These are phyloP conservation scores for Verticillium albo-atrum DNA, from an alignment of 2,329 filamentous ascomycete genomes.

Conservation along the genomic window DNA sequence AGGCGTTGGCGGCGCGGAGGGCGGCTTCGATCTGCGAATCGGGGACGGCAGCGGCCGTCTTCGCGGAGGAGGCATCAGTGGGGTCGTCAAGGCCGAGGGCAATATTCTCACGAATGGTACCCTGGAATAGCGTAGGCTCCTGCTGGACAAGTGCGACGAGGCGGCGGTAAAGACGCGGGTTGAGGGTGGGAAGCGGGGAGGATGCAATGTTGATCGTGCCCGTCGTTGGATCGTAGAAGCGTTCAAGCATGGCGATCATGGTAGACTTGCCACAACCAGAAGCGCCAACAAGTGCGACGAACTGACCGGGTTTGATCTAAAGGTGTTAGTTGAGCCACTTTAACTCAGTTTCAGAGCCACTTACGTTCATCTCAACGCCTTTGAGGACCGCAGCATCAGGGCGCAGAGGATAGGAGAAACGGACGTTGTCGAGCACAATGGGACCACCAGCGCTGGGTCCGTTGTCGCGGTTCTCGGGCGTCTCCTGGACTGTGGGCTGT, in stretches of 20 bases:
- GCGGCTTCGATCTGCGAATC: slow-evolving; percentile 35
- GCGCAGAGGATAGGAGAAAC: slow-evolving; percentile 58
- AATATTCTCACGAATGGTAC: slow-evolving; percentile 43
- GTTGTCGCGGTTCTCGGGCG: slow-evolving; percentile 29
- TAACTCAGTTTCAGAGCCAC: neutral
- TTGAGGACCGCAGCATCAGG: slow-evolving; percentile 34
- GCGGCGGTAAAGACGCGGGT: slow-evolving; percentile 45
- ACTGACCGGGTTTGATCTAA: slow-evolving; percentile 40
- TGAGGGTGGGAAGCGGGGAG: slow-evolving; percentile 34
- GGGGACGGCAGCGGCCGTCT: slow-evolving; percentile 18
- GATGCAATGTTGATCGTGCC: slow-evolving; percentile 43
- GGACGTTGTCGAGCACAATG: slow-evolving; percentile 49
- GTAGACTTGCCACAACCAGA: slow-evolving; percentile 59
- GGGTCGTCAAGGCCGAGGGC: slow-evolving; percentile 24
- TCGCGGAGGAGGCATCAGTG: slow-evolving; percentile 9
- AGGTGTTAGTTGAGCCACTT: slow-evolving; percentile 1
- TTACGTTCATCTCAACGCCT: slow-evolving; percentile 33
- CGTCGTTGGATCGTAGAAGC: slow-evolving; percentile 36
- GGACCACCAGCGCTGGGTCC: slow-evolving; percentile 27
- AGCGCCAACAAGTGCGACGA: slow-evolving; percentile 49
- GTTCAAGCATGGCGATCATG: slow-evolving; percentile 47
- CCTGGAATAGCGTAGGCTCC: slow-evolving; percentile 48
- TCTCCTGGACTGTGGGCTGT: slow-evolving; percentile 37
- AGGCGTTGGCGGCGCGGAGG: slow-evolving; percentile 42
- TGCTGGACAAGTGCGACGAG: slow-evolving; percentile 54